Percentiles rank a stretch among this genome's conserved stretches.
phyloP scores from a whole-genome alignment of 192 early-diverging fungal species.

The Phlyctochytrium arcticum region DNA sequence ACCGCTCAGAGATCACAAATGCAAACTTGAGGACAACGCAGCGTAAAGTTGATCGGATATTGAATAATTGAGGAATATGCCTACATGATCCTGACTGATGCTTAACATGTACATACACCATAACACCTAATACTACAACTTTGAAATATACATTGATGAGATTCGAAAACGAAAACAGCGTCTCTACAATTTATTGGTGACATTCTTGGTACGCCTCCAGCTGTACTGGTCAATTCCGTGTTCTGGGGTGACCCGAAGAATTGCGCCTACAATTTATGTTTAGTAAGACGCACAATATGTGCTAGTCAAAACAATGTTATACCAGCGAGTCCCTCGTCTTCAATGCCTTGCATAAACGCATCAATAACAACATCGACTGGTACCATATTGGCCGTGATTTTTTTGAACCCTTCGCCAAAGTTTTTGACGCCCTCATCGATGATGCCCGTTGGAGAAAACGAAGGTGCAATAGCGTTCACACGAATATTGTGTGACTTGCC shows the following conservation, averaged over 20 bases:
- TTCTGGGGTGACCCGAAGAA: constrained; percentile 32
- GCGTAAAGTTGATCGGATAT: constrained; percentile 10
- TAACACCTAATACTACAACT: too few species aligned
- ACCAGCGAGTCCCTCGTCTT: constrained; percentile 40
- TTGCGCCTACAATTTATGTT: constrained; percentile 7
- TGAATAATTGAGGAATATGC: too few species aligned
- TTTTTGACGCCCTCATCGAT: constrained; percentile 4
- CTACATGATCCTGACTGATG: too few species aligned
- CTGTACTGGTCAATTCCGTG: constrained; percentile 31
- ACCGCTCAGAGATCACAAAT: constrained; percentile 28
- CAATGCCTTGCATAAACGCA: constrained; percentile 42
- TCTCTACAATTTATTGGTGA: too few species aligned
- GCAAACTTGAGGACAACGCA: constrained; percentile 30
- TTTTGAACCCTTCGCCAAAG: neutral
- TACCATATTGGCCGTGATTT: constrained; percentile 13
- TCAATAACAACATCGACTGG: constrained; percentile 41
- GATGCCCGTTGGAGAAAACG: constrained; percentile 25
- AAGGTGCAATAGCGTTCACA: constrained; percentile 31
- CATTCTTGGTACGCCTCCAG: constrained; percentile 11
- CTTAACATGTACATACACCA: too few species aligned
- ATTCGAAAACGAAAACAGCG: too few species aligned
- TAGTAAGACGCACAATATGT: neutral
- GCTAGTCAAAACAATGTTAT: neutral
- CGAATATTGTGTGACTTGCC: constrained; percentile 30
- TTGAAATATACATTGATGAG: too few species aligned